phyloP scores from a whole-genome alignment of 1,284 basidiomycete species.

The Veloboletus limbatus region DNA sequence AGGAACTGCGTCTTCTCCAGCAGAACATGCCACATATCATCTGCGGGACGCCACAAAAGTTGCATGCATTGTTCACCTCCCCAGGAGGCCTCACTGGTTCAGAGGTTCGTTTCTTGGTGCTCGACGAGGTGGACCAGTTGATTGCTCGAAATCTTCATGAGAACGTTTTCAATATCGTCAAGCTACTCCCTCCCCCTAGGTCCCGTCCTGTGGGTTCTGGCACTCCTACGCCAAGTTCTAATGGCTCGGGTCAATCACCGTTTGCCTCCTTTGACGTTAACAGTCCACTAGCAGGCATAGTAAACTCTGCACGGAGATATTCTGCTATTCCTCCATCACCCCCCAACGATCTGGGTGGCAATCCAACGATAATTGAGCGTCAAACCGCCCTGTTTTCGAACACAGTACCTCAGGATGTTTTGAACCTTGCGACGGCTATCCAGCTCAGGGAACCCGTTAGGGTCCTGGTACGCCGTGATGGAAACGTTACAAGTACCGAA shows the following conservation, averaged over 20 bases:
- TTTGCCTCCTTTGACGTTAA: constrained; percentile 54
- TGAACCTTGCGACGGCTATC: constrained; percentile 85
- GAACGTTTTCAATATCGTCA: constrained; percentile 89
- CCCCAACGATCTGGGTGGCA: constrained; percentile 33
- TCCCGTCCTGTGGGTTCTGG: constrained; percentile 53
- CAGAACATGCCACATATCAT: constrained; percentile 93
- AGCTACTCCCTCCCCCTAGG: constrained; percentile 83
- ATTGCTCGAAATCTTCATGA: constrained; percentile 97
- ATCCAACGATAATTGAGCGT: constrained; percentile 59
- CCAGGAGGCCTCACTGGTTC: constrained; percentile 71
- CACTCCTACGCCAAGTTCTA: constrained; percentile 40
- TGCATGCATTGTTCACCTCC: constrained; percentile 89
- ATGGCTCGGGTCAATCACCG: constrained; percentile 36
- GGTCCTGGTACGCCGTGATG: constrained; percentile 94
- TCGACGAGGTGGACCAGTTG: constrained; percentile 97
- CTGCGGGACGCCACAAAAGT: constrained; percentile 94
- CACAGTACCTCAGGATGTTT: constrained; percentile 90
- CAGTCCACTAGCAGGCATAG: constrained; percentile 45
- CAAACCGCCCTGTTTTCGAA: constrained; percentile 97
- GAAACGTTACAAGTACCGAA: constrained; percentile 75
- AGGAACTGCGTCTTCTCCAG: constrained; percentile 81
- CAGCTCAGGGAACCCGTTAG: constrained; percentile 93
- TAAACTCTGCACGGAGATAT: constrained; percentile 54
- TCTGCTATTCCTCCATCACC: constrained; percentile 54
- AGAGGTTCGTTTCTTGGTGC: constrained; percentile 87